Base-by-base conservation (phyloP, 225 moss, liverwort and hornwort genomes). In the Asterella californica region DNA sequence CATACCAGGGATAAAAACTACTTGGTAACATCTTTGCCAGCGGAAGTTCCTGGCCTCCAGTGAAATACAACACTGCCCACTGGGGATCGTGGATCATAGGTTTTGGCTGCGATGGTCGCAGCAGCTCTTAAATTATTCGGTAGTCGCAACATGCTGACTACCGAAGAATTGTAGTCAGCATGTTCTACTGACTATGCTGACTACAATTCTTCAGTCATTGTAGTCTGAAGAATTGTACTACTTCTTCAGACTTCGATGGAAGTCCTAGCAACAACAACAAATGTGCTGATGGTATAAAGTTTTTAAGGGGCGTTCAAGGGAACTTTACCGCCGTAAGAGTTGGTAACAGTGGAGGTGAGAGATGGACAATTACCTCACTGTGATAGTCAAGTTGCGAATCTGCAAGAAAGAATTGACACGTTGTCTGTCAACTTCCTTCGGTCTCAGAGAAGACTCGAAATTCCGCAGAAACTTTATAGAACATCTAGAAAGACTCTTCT, bases 371-470 rank as follows among this genome's bases (percentile, higher is more conserved):
- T 79, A 90, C 89, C 94, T 90, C 15, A 97, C 92, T 52, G 94
- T 94, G 76, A 97, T 82, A 22, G 97, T 97, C 86, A 94, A 85
- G 80, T 97, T 97, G 80, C 97, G 94, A 83, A 97, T 90, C 89
- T 90, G 89, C 80, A 85, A 12, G 4, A 73, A 32, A 48, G 54
- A 37, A 52, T 18, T 32, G 15, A 53, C 33, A 25, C 30, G 15
- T 32, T 32, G 74, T 54, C 27, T 30, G 36, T 46, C 24, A 25
- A 47, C 2, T 0, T 48, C 2, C 4, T 71, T 45, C 24, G 21
- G 36, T 25, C 7, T 70, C 22, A 74, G 18, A 61, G n/a, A 57
- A 34, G 27, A 38, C 24, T 25, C 22, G 12, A n/a, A 45, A 46
- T 17, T 11, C 45, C 8, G 24, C 22, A 21, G 59, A 59, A 21